Percentiles rank a stretch among this genome's conserved stretches.
Conservation (phyloP, 116 monocot species). For the Posidonia oceanica region DNA sequence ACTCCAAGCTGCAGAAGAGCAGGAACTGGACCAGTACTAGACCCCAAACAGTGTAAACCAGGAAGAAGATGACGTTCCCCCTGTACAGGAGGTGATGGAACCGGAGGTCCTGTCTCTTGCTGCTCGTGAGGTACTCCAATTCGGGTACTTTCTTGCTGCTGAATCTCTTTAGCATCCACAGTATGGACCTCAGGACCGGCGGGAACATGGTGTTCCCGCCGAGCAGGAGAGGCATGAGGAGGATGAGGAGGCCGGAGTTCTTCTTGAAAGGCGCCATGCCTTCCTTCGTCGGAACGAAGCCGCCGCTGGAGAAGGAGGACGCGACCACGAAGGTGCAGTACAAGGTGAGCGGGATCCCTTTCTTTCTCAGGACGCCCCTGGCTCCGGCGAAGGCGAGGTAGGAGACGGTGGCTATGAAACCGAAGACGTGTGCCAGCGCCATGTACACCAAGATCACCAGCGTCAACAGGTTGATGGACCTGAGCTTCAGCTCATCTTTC, state of each 20-base stretch:
- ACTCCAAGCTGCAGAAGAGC: slow-evolving; percentile 35
- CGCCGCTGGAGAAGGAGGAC: slow-evolving; percentile 51
- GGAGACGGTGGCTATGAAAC: slow-evolving; percentile 11
- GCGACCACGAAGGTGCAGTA: slow-evolving; percentile 27
- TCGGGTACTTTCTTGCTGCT: not conserved
- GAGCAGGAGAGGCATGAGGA: slow-evolving; percentile 17
- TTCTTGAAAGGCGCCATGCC: slow-evolving; percentile 37
- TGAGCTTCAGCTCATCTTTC: slow-evolving; percentile 2
- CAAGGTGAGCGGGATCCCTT: slow-evolving; percentile 11
- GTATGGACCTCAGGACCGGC: slow-evolving; percentile 14
- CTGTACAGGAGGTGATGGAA: slow-evolving; percentile 4
- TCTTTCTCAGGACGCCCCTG: slow-evolving; percentile 20
- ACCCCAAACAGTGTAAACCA: slow-evolving; percentile 4
- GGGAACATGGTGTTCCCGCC: slow-evolving; percentile 50
- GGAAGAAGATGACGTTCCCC: not conserved
- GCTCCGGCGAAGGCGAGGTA: slow-evolving; percentile 21
- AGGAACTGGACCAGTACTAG: slow-evolving; percentile 9
- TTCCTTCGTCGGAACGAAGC: slow-evolving; percentile 55
- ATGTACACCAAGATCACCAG: slow-evolving; percentile 28
- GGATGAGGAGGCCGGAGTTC: slow-evolving; percentile 31
- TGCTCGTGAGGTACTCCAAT: slow-evolving; percentile 3
- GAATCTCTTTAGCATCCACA: slow-evolving; percentile 17
- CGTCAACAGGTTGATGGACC: slow-evolving; percentile 4
- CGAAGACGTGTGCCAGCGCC: slow-evolving; percentile 15
- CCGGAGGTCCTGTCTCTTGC: not conserved